phyloP scores from a whole-genome alignment of 768 basidiomycete species.

The Mrakia frigida region DNA sequence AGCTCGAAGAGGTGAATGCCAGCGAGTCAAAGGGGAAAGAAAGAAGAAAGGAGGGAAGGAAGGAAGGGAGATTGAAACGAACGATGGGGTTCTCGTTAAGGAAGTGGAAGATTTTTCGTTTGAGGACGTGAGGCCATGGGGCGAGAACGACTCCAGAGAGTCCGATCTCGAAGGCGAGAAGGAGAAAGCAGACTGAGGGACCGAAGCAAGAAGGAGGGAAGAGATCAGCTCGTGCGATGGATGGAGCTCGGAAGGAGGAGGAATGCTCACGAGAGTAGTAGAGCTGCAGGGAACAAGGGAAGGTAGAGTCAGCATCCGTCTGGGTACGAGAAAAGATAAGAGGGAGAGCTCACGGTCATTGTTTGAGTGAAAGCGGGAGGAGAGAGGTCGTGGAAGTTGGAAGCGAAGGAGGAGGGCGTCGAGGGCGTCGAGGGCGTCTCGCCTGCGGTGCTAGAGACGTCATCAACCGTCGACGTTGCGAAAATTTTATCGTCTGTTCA shows the following conservation, averaged over 20 bases:
- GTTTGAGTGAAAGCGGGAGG: not conserved
- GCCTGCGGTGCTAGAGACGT: too few species aligned
- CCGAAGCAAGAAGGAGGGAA: not conserved
- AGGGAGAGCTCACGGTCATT: slow-evolving; percentile 9
- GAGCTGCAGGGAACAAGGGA: slow-evolving; percentile 1
- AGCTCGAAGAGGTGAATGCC: not conserved
- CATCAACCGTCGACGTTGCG: too few species aligned
- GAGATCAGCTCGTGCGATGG: not conserved
- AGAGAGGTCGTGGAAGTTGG: slow-evolving; percentile 9
- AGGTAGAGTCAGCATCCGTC: not conserved
- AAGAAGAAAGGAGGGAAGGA: not conserved
- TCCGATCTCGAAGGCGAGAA: slow-evolving; percentile 25
- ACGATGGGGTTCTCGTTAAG: slow-evolving; percentile 31
- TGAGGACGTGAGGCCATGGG: slow-evolving; percentile 27
- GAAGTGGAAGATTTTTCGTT: slow-evolving; percentile 25
- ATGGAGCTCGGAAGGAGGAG: not conserved
- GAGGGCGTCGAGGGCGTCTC: not conserved
- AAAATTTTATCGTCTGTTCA: too few species aligned
- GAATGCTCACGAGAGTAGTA: slow-evolving; percentile 30
- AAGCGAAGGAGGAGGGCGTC: not conserved
- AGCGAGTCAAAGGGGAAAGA: not conserved
- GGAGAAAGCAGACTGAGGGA: slow-evolving; percentile 28
- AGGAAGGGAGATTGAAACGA: not conserved
- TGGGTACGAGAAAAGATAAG: not conserved
- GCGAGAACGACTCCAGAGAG: slow-evolving; percentile 29